These are phyloP conservation scores for Reticulomyxa filosa DNA, from an alignment of 78 protist genomes.

Conservation along the genomic window DNA sequence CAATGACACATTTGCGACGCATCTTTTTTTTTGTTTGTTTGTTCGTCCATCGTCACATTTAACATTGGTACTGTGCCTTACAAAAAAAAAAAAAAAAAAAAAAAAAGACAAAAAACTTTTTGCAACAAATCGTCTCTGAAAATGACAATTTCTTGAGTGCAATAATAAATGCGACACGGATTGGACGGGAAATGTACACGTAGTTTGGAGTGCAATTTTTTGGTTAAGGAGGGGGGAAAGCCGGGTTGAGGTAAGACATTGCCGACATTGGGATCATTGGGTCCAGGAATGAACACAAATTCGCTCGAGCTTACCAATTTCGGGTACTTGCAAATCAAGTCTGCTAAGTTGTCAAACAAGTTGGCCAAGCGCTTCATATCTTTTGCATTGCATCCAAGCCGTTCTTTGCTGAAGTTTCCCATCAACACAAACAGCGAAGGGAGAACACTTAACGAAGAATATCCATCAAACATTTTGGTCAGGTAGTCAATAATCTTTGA, in stretches of 20 bases:
- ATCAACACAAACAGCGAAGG: not conserved
- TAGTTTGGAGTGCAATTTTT: not conserved
- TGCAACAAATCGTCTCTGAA: not conserved
- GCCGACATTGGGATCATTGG: not conserved
- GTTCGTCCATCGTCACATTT: no score
- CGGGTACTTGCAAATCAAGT: not conserved
- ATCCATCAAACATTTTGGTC: not conserved
- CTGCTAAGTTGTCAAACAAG: conserved; percentile 4
- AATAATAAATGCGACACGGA: not conserved
- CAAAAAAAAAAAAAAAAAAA: no score
- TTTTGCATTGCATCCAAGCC: not conserved
- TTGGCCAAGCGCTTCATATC: not conserved
- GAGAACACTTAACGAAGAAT: not conserved
- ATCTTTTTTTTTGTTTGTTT: no score
- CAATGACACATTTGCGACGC: not conserved
- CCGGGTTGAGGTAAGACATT: not conserved
- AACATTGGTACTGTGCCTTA: no score
- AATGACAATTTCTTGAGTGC: not conserved
- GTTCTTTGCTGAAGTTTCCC: not conserved
- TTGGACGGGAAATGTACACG: not conserved
- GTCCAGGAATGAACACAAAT: conserved; percentile 4
- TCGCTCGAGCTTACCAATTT: not conserved
- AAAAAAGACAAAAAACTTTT: no score
- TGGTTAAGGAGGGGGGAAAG: not conserved
- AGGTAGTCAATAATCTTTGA: not conserved